Base-by-base conservation (phyloP, 2,329 filamentous ascomycete species). In the Aspergillus hiratsukae region DNA sequence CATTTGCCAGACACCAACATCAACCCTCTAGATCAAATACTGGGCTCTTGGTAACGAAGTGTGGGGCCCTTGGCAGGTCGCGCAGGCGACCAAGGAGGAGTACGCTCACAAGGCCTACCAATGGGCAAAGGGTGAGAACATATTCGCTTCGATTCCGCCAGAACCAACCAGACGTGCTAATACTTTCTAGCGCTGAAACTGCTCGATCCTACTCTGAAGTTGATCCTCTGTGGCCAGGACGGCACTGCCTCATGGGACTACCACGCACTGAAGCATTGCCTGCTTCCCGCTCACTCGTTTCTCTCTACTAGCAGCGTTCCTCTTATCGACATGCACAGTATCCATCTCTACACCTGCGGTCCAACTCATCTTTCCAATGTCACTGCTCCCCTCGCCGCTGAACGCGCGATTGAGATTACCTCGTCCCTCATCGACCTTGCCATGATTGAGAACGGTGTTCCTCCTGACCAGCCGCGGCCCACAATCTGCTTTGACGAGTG, bases 401-500 rank as follows among this genome's bases (percentile, higher is more conserved):
- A 91, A 75, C 82, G 88, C 28, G 86, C 87, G 3, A 91, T 91
- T 62, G 81, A 90, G 68, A 86, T 90, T 61, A 81, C 87, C 2
- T 83, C 83, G 2, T 77, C 80, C 0, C 76, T 91, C 2, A 90
- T 91, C 62, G 88, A 91, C 68, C 81, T 91, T 1, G 88, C 88
- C 0, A 80, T 86, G 35, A 86, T 90, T 66, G 86, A 90, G 69
- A 87, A 88, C 70, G 64, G 66, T 7, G 69, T 75, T 0, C 81
- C 86, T 0, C 74, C 80, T 0, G 76, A 78, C 0, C 82, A 86
- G n/a, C 81, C 83, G 3, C 77, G 81, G 3, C 87, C 84, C 49
- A 87, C 81, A 52, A 90, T 92, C 69, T 91, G 88, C 78, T 91
- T 91, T 68, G 89, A 92, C 69, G 88, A 91, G 72, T 91, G 89